Conservation (phyloP, 306 rosid genomes). For the Cucurbita moschata region DNA sequence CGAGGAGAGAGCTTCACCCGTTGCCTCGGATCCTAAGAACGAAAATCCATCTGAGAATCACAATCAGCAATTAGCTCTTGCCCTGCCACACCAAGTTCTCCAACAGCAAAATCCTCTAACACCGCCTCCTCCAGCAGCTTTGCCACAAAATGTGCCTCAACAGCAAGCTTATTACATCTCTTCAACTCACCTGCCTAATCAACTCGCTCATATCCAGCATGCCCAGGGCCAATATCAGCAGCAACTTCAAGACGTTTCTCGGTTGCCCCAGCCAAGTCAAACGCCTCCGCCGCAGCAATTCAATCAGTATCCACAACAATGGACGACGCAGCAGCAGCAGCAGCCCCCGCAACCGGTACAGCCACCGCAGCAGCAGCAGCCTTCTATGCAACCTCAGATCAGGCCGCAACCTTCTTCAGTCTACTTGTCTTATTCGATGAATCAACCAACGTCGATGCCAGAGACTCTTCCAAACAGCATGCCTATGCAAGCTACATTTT, state of each 20-base stretch:
- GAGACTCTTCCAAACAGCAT: constrained; percentile 68
- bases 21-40: constrained; percentile 36
- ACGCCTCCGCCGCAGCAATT: constrained; percentile 47
- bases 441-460: constrained; percentile 45
- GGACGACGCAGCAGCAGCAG: constrained; percentile 33
- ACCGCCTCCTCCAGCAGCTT: constrained; percentile 37
- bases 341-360: constrained; percentile 39
- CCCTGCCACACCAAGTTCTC: constrained; percentile 61
- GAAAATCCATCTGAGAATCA: constrained; percentile 46
- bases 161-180: constrained; percentile 67
- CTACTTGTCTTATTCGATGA: constrained; percentile 52
- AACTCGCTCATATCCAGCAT: constrained; percentile 35
- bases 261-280: constrained; percentile 51
- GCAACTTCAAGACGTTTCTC: constrained; percentile 48
- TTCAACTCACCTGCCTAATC: constrained; percentile 41
- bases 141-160: constrained; percentile 37
- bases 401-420: constrained; percentile 40
- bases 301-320: constrained; percentile 60
- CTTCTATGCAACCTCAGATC: constrained; percentile 53
- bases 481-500: constrained; percentile 80
- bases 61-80: constrained; percentile 86
- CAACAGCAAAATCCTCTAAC: constrained; percentile 43
- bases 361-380: constrained; percentile 39
- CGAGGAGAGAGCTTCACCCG: constrained; percentile 63
- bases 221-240: constrained; percentile 54